These are phyloP conservation scores for Solanum rostratum DNA, from an alignment of 257 asterid species.

Conservation along the genomic window DNA sequence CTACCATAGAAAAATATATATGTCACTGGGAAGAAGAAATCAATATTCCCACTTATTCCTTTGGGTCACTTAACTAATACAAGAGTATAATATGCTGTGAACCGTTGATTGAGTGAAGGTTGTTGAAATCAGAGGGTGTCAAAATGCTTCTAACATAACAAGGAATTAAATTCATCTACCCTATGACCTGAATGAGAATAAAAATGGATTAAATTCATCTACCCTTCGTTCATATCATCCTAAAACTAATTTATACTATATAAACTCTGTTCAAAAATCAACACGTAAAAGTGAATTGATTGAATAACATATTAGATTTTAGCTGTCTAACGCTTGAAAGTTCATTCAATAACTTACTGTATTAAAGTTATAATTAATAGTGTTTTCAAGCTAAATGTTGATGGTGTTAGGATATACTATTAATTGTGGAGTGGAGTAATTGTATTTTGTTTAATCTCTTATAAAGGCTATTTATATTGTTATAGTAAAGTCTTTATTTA, in stretches of 20 bases:
- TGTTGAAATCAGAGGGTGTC: conserved; percentile 31
- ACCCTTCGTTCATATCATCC: conserved; percentile 1
- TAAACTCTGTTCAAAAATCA: not conserved
- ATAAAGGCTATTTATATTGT: too few relatives aligned
- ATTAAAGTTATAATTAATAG: not conserved
- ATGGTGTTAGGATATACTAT: not conserved
- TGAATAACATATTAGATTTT: not conserved
- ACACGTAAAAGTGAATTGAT: not conserved
- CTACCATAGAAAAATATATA: conserved; percentile 18
- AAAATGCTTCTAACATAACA: conserved; percentile 10
- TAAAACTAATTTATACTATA: conserved; percentile 1
- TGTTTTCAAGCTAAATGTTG: not conserved
- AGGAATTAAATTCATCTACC: not conserved
- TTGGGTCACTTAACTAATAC: conserved; percentile 17
- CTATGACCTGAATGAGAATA: conserved; percentile 26
- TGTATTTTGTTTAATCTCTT: too few relatives aligned
- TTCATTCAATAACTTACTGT: not conserved
- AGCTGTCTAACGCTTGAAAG: not conserved
- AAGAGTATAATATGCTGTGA: not conserved
- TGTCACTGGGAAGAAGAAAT: not conserved
- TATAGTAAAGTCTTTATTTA: too few relatives aligned
- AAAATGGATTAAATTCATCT: not conserved
- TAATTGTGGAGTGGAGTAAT: too few relatives aligned
- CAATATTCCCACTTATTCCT: conserved; percentile 24
- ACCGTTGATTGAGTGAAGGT: conserved; percentile 21